These are phyloP conservation scores for Pleurotus citrinopileatus DNA, from an alignment of 768 basidiomycete species.

Conservation along the genomic window DNA sequence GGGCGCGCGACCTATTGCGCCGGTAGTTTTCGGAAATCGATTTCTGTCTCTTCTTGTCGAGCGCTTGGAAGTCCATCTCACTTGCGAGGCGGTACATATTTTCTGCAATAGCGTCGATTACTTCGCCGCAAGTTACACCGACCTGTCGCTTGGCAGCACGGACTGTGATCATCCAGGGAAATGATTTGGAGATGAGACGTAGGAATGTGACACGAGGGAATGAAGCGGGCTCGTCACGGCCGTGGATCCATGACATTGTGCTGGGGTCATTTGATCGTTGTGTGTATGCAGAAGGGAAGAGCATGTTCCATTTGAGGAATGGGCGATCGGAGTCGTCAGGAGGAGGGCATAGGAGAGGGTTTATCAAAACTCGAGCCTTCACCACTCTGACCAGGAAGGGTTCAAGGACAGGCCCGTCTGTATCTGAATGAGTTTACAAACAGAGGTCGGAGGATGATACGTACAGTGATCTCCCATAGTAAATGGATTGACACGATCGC, in stretches of 20 bases:
- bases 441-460: slow-evolving; percentile 13
- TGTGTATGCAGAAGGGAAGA: slow-evolving; percentile 57
- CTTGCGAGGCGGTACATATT: slow-evolving; percentile 49
- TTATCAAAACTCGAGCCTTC: slow-evolving; percentile 44
- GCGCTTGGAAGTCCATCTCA: slow-evolving; percentile 48
- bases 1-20: slow-evolving; percentile 62
- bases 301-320: slow-evolving; percentile 74
- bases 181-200: slow-evolving; percentile 46
- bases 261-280: slow-evolving; percentile 59
- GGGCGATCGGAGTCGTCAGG: slow-evolving; percentile 39
- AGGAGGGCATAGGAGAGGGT: slow-evolving; percentile 57
- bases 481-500: slow-evolving; percentile 27
- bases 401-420: slow-evolving; percentile 71
- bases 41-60: slow-evolving; percentile 33
- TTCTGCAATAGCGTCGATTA: slow-evolving; percentile 52
- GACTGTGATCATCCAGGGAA: slow-evolving; percentile 57
- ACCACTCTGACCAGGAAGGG: slow-evolving; percentile 55
- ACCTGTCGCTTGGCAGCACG: slow-evolving; percentile 37
- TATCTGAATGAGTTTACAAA: slow-evolving; percentile 7
- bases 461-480: slow-evolving; percentile 30
- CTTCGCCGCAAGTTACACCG: slow-evolving; percentile 68
- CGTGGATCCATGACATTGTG: slow-evolving; percentile 63
- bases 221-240: slow-evolving; percentile 63
- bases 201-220: slow-evolving; percentile 56
- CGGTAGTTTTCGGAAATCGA: slow-evolving; percentile 52